Evolutionary conservation across 441 rosid genomes (phyloP).

Genomic region (Dalechampia spathulata): DNA sequence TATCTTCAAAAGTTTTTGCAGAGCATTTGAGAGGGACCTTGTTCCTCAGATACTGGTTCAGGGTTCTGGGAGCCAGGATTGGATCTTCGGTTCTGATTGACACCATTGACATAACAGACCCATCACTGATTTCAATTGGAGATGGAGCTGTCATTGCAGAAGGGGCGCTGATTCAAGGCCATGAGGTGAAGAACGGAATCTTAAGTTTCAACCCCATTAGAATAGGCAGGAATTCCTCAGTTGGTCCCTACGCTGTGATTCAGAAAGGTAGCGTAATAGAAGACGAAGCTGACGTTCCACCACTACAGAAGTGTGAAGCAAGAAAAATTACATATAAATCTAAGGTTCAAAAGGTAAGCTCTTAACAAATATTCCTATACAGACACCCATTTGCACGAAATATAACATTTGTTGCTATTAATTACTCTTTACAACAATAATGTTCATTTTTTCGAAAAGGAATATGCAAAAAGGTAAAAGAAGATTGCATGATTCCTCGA

Average conservation of each 20-base stretch:
- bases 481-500: too few species aligned
- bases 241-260: slow-evolving; percentile 62
- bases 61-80: slow-evolving; percentile 58
- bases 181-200: slow-evolving; percentile 51
- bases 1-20: slow-evolving; percentile 55
- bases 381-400: background rate
- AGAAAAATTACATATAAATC: slow-evolving; percentile 26
- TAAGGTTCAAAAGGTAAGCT: slow-evolving; percentile 31
- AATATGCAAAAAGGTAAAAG: too few species aligned
- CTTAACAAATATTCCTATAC: background rate
- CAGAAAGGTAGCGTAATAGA: slow-evolving; percentile 50
- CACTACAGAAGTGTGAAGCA: slow-evolving; percentile 48
- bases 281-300: slow-evolving; percentile 39
- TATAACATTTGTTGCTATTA: background rate
- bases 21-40: slow-evolving; percentile 58
- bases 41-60: slow-evolving; percentile 59
- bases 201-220: slow-evolving; percentile 45
- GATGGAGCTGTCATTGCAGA: slow-evolving; percentile 63
- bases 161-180: slow-evolving; percentile 61
- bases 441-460: too few species aligned
- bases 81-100: slow-evolving; percentile 60
- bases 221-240: slow-evolving; percentile 39
- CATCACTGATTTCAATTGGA: slow-evolving; percentile 55
- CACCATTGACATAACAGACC: slow-evolving; percentile 54
- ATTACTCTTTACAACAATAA: too few species aligned